Base-by-base conservation (phyloP, 1,284 basidiomycete species). In the Puccinia polysora region DNA sequence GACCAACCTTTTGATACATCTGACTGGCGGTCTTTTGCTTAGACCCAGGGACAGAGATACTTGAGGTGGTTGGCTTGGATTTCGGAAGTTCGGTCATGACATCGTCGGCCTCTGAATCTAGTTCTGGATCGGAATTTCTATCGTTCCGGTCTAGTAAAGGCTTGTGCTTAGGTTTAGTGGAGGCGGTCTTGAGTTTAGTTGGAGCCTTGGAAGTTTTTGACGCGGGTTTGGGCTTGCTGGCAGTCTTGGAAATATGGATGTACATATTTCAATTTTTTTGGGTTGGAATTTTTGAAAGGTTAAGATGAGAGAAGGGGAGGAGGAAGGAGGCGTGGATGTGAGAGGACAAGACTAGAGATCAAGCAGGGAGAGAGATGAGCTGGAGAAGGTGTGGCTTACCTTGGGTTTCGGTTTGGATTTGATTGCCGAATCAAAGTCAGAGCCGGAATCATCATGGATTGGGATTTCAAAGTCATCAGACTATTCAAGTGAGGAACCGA, bases 1-100 rank as follows among this genome's bases (percentile, higher is more conserved):
- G 60, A 60, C 73, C 68, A 49, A 77, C 77, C 69, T 75, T 77
- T 69, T 74, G 74, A 62, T 77, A 77, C 5, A 75, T 77, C 53
- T 77, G 74, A 47, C 69, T 73, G 15, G 76, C 76, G n/a, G 75
- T 73, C 69, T 78, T 78, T 49, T 53, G 71, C 71, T 77, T 77
- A n/a, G 55, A 5, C 20, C n/a, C 43, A n/a, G n/a, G n/a, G 15
- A 34, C 38, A 8, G 25, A n/a, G 18, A 28, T 34, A 12, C n/a
- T 65, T 30, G 65, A 56, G 1, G 65, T 58, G 15, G 52, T 20
- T 12, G 53, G 28, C 47, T 36, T 52, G n/a, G 64, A 50, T 7
- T 8, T 3, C 14, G 52, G 25, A n/a, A 58, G 34, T 30, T 38
- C 30, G 20, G 34, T 25, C 30, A 49, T 4, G 2, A 38, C 36